Conservation (phyloP, 208 protist species). For the Novymonas esmeraldas region DNA sequence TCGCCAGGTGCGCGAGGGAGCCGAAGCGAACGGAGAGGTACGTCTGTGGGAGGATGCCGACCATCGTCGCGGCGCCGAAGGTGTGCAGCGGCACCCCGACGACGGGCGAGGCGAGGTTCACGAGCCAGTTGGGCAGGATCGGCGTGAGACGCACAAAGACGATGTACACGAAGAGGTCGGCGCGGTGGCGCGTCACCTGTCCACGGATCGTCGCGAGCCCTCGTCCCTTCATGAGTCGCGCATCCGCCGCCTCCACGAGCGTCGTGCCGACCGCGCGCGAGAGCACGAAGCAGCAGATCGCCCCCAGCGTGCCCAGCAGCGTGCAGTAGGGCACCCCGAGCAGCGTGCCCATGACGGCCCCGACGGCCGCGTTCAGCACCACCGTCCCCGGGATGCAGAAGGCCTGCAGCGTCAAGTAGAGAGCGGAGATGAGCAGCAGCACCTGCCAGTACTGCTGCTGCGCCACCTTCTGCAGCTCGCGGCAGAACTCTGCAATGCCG, state of each 20-base stretch:
- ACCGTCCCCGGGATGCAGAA: slow-evolving; percentile 92
- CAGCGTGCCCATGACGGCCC: slow-evolving; percentile 75
- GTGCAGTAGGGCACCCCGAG: slow-evolving; percentile 72
- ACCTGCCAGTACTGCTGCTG: slow-evolving; percentile 38
- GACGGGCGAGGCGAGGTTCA: slow-evolving; percentile 91
- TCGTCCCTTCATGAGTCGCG: slow-evolving; percentile 54
- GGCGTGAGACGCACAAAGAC: slow-evolving; percentile 93
- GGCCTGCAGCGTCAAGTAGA: slow-evolving; percentile 83
- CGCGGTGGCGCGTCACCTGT: slow-evolving; percentile 59
- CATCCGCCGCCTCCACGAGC: slow-evolving; percentile 49
- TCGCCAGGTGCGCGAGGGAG: slow-evolving; percentile 33
- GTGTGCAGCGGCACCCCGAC: slow-evolving; percentile 64
- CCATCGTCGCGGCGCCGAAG: slow-evolving; percentile 80
- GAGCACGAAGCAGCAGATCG: slow-evolving; percentile 54
- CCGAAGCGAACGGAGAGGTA: slow-evolving; percentile 89
- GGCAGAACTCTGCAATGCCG: slow-evolving; percentile 54
- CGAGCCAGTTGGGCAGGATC: slow-evolving; percentile 93
- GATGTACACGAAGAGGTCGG: slow-evolving; percentile 88
- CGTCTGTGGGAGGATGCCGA: slow-evolving; percentile 91
- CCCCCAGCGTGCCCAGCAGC: slow-evolving; percentile 60
- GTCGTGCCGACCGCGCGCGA: slow-evolving; percentile 43
- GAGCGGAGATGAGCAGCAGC: slow-evolving; percentile 41
- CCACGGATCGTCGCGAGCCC: slow-evolving; percentile 56
- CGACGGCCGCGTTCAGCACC: slow-evolving; percentile 79
- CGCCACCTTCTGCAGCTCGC: slow-evolving; percentile 41